Evolutionary conservation across 2,329 filamentous ascomycete genomes (phyloP), one percentile per base, ranked within the genome.

Genomic region (Fusarium annulatum): DNA sequence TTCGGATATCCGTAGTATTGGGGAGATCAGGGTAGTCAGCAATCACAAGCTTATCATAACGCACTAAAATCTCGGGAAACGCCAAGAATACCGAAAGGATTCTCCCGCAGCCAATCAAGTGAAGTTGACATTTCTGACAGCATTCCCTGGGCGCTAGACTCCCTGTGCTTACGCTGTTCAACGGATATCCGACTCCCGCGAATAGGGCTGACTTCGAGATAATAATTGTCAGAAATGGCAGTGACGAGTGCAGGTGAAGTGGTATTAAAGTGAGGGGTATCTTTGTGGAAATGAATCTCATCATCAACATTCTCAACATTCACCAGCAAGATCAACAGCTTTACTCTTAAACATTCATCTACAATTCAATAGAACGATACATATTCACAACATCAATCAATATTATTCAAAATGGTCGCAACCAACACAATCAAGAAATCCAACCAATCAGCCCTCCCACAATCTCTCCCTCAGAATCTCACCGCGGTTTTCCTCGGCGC

Each of bases 401-500:
- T 3, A 33, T 4, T 9, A 21, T 14, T 18, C 38, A 64, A 51
- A 38, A 73, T 73, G 71, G 70, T 73, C 28, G 46, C 70, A 36
- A 59, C 71, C 33, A 51, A 46, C 42, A 59, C 38, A 36, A 61
- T 73, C 41, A 63, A 74, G 21, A 28, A 39, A 21, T 67, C 71
- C 28, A 74, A 74, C 71, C 42, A 64, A 9, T 49, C 48, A 48
- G 1, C 33, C 9, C 43, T 70, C 3, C 36, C 63, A 10, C 19
- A 58, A 21, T n/a, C 28, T 9, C 60, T 73, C 1, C 62, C 71
- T 0, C 7, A 51, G 0, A 62, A 72, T 4, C 63, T 74, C 15
- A 73, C 60, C 0, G 71, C 70, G 1, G 62, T 74, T 4, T 74
- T 74, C n/a, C 61, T 75, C 8, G 73, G 73, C 2, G 73, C 64